A percentile compares a stretch with the other conserved stretches of the same genome.
Evolutionary conservation across 1,284 basidiomycete genomes (phyloP).

Genomic region (Ceratobasidium sp.): DNA sequence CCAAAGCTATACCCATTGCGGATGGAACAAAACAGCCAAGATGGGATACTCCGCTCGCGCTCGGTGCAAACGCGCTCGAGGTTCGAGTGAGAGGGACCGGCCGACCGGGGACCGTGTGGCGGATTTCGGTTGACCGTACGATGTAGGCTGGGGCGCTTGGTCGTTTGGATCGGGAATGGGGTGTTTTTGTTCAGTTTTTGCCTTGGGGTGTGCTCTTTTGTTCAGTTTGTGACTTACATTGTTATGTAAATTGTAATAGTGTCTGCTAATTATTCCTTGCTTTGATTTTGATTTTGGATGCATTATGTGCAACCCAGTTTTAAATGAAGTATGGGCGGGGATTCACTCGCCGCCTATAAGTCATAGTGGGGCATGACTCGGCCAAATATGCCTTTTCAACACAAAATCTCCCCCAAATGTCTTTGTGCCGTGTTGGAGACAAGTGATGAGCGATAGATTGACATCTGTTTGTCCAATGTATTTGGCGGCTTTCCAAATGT

Average conservation of each 20-base stretch:
- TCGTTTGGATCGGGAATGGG: background rate
- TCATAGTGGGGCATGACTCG: too few relatives aligned
- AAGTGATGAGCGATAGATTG: conserved; percentile 2
- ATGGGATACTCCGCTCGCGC: conserved; percentile 44
- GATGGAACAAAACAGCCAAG: conserved; percentile 10
- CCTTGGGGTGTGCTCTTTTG: too few relatives aligned
- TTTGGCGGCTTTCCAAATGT: background rate
- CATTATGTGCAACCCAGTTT: too few relatives aligned
- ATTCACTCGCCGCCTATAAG: too few relatives aligned
- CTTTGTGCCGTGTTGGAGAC: background rate
- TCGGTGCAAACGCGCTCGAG: conserved; percentile 44
- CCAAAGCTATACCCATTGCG: conserved; percentile 10
- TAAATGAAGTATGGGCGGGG: too few relatives aligned
- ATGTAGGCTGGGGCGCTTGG: background rate
- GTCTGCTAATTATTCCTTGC: too few relatives aligned
- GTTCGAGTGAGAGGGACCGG: conserved; percentile 39
- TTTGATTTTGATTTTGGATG: too few relatives aligned
- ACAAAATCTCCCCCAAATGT: too few relatives aligned
- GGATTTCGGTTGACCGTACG: conserved; percentile 30
- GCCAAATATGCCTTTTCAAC: too few relatives aligned
- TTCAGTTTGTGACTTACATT: too few relatives aligned
- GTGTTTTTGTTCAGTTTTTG: too few relatives aligned
- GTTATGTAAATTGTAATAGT: too few relatives aligned
- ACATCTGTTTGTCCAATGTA: background rate
- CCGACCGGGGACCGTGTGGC: conserved; percentile 31